phyloP scores from a whole-genome alignment of 805 yeast species.

The Teunomyces kruisii region DNA sequence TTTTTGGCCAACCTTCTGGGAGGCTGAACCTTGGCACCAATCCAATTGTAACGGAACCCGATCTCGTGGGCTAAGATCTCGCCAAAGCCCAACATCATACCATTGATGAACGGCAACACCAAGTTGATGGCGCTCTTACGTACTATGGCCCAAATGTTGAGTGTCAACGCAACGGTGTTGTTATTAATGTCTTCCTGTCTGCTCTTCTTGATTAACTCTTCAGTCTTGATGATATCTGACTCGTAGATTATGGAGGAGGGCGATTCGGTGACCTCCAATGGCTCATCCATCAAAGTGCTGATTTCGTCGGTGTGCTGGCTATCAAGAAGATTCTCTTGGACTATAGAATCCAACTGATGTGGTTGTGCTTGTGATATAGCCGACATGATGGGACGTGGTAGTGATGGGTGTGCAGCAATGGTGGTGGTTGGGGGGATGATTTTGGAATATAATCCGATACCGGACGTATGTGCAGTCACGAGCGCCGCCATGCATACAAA shows the following conservation, averaged over 20 bases:
- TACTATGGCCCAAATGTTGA: conserved; percentile 39
- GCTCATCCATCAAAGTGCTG: conserved; percentile 1
- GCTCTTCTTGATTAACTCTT: conserved; percentile 22
- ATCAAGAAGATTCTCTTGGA: background rate
- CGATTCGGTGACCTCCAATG: background rate
- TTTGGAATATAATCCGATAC: no score
- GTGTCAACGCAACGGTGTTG: conserved; percentile 5
- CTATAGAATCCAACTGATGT: background rate
- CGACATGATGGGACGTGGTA: background rate
- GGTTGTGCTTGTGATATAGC: background rate
- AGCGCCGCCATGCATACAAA: no score
- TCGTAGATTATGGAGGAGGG: conserved; percentile 13
- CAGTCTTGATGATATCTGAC: conserved; percentile 28
- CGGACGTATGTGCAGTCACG: background rate
- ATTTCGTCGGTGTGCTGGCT: background rate
- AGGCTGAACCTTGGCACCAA: conserved; percentile 62
- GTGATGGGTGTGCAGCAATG: no score
- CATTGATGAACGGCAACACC: conserved; percentile 84
- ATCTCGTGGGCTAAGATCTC: conserved; percentile 92
- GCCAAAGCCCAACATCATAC: conserved; percentile 94
- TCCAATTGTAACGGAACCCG: conserved; percentile 77
- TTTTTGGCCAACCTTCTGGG: conserved; percentile 26
- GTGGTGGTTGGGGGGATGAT: no score
- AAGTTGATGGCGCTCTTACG: conserved; percentile 68
- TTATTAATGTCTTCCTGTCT: conserved; percentile 17